Base-by-base conservation (phyloP, 2,329 filamentous ascomycete species). In the Coniochaeta sp. region DNA sequence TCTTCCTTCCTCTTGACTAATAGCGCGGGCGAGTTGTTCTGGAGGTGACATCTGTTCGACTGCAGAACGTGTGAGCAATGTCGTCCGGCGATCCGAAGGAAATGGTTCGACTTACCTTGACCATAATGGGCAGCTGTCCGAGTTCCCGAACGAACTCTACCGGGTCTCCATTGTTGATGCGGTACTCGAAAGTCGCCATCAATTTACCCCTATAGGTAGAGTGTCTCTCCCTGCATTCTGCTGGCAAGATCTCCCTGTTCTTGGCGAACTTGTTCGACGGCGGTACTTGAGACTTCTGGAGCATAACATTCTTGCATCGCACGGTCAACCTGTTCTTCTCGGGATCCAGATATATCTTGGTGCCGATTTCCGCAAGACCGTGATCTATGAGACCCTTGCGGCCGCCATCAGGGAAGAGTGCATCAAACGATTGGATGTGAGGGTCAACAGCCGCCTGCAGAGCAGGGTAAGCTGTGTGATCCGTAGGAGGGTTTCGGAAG, bases 351-450 rank as follows among this genome's bases (percentile, higher is more conserved):
- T 90, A 96, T 4, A 85, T 85, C 76, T 93, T 96, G 64, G 85
- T 89, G 69, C 93, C 95, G 75, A 99, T 98, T 71, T 99, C 95
- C 70, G 84, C 85, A 62, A 98, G 74, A 14, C 83, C 92, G 65
- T 91, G 87, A 57, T 89, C 84, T 59, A 99, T 70, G 61, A 86
- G 72, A 50, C 79, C 74, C 16, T 71, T 73, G 64, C 74, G 75
- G 57, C 90, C 91, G 74, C 88, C 82, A 61, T 82, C 80, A 34
- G 87, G 84, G 71, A 97, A 96, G 55, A 98, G 81, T 58, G 87
- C 87, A 79, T 99, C 96, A 84, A 97, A 99, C 7, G 95, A 95
- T 70, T 97, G 88, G 68, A 98, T 89, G 74, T 99, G 95, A 57
- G 95, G 95, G 65, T 90, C 83, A 62, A 98, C 87, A n/a, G 93